A percentile compares a stretch with the other conserved stretches of the same genome.
Evolutionary conservation across 2,329 filamentous ascomycete genomes (phyloP).

Genomic region (Trichoderma sp.): DNA sequence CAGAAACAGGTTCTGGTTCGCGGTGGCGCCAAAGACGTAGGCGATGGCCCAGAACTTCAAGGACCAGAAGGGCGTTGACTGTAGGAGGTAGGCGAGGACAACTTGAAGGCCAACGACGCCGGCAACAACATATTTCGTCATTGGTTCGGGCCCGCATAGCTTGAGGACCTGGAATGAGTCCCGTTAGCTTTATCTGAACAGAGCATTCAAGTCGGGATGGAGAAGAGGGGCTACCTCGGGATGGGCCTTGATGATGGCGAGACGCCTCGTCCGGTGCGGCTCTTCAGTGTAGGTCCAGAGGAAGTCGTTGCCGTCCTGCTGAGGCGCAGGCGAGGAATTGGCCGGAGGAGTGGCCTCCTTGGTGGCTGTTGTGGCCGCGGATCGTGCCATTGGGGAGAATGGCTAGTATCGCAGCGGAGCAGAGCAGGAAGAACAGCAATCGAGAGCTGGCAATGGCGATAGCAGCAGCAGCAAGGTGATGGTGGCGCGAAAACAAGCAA

Average conservation of each 20-base stretch:
- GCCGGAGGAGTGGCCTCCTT: constrained; percentile 36
- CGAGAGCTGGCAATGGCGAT: neutral
- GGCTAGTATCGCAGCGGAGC: neutral
- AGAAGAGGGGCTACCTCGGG: constrained; percentile 66
- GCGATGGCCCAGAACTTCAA: constrained; percentile 83
- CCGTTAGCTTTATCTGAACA: neutral
- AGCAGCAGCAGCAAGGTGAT: neutral
- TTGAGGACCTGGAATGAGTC: constrained; percentile 72
- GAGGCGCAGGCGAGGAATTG: constrained; percentile 29
- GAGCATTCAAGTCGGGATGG: neutral
- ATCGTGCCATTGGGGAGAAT: constrained; percentile 18
- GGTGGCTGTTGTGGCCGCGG: constrained; percentile 36
- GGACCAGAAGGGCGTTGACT: constrained; percentile 76
- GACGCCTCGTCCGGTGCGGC: constrained; percentile 84
- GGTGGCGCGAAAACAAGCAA: neutral
- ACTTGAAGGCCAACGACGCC: constrained; percentile 83
- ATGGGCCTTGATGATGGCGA: constrained; percentile 97
- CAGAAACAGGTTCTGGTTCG: constrained; percentile 98
- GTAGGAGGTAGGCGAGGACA: constrained; percentile 73
- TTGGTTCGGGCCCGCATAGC: constrained; percentile 91
- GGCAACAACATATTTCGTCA: constrained; percentile 91
- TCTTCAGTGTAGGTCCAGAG: constrained; percentile 99
- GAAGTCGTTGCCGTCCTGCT: constrained; percentile 58
- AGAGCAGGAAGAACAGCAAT: neutral
- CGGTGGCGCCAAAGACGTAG: constrained; percentile 89